Conservation (phyloP, 305 asterid species). For the Fraxinus paxiana region DNA sequence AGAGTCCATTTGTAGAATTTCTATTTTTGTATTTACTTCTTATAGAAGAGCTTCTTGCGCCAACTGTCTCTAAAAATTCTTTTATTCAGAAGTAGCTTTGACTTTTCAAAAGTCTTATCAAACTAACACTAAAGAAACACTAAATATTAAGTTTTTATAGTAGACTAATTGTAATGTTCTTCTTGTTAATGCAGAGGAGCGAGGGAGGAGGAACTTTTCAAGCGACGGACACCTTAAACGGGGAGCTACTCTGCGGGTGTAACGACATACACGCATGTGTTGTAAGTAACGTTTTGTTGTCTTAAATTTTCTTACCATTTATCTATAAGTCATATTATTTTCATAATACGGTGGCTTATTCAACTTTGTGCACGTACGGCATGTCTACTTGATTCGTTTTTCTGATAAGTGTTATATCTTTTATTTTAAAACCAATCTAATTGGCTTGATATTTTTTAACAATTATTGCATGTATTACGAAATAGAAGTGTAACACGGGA, state of each 20-base stretch:
- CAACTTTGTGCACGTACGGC: background rate
- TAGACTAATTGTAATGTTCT: background rate
- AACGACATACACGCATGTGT: constrained; percentile 59
- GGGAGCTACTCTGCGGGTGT: constrained; percentile 67
- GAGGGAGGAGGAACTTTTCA: constrained; percentile 78
- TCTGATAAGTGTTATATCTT: background rate
- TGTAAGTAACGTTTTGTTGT: constrained; percentile 27
- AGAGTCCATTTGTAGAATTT: background rate
- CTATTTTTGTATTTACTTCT: background rate
- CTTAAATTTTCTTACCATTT: too few species aligned
- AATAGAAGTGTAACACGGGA: background rate
- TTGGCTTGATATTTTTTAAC: too few species aligned
- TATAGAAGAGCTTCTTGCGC: rapidly evolving
- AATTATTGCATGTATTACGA: background rate
- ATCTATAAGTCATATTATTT: background rate
- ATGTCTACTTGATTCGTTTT: background rate
- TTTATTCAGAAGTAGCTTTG: too few species aligned
- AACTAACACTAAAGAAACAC: background rate
- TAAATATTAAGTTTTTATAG: background rate
- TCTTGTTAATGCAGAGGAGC: constrained; percentile 52
- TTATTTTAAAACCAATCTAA: background rate
- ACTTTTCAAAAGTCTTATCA: background rate
- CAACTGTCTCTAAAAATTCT: background rate
- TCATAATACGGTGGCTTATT: background rate
- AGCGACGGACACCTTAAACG: constrained; percentile 58